A percentile compares a stretch with the other conserved stretches of the same genome.
phyloP scores from a whole-genome alignment of 2,329 filamentous ascomycete genomes.

The Alternaria hordeiaustralica region DNA sequence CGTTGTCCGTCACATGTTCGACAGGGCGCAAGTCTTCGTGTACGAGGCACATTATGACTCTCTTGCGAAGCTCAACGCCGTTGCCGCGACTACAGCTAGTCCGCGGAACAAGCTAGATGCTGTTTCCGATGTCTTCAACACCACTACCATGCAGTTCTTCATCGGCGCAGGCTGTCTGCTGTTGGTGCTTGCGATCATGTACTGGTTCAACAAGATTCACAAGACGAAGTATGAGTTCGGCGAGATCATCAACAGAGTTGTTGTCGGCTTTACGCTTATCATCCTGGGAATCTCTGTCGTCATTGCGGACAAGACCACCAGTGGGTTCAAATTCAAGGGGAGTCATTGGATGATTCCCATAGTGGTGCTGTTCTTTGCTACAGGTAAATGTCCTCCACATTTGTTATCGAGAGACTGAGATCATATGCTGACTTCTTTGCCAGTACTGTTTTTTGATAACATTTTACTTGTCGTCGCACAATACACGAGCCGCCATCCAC shows the following conservation, averaged over 20 bases:
- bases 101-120: conserved; percentile 13
- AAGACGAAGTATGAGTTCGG: conserved; percentile 38
- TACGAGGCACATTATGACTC: conserved; percentile 35
- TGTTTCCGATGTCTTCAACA: conserved; percentile 32
- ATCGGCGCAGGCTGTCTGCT: conserved; percentile 49
- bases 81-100: conserved; percentile 12
- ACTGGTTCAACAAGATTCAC: conserved; percentile 57
- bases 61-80: conserved; percentile 30
- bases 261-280: conserved; percentile 28
- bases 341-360: conserved; percentile 33
- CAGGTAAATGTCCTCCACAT: conserved; percentile 11
- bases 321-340: conserved; percentile 30
- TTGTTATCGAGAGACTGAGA: background rate
- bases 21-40: conserved; percentile 32
- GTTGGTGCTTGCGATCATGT: conserved; percentile 63
- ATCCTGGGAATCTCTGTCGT: conserved; percentile 27
- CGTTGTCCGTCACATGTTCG: conserved; percentile 21
- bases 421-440: background rate
- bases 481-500: conserved; percentile 8
- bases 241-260: conserved; percentile 34
- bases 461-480: conserved; percentile 16
- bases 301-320: conserved; percentile 23
- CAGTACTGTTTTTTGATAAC: conserved; percentile 27
- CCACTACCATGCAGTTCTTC: conserved; percentile 35
- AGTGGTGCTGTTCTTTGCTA: conserved; percentile 25